Percentiles rank a stretch among this genome's conserved stretches.
phyloP scores from a whole-genome alignment of 2,329 filamentous ascomycete species.

The Domatiomyces globalis region DNA sequence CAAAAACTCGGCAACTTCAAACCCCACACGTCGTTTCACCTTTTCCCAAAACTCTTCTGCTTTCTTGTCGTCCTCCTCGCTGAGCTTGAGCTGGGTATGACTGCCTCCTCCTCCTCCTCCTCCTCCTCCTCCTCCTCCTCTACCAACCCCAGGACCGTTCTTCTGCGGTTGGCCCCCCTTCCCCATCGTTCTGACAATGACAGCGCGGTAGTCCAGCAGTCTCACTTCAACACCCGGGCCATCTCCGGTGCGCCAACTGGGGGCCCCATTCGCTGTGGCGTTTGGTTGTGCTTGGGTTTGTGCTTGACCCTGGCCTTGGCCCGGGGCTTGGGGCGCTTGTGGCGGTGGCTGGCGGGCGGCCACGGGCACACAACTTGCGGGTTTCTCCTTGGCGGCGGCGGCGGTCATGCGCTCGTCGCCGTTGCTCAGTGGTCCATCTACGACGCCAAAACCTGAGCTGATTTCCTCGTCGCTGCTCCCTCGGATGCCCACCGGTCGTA shows the following conservation, averaged over 20 bases:
- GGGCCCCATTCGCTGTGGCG: not conserved
- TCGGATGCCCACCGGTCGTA: slow-evolving; percentile 26
- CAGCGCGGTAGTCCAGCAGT: slow-evolving; percentile 14
- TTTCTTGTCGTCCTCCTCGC: slow-evolving; percentile 18
- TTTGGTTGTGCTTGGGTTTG: not conserved
- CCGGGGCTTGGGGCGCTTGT: not conserved
- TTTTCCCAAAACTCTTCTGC: slow-evolving; percentile 44
- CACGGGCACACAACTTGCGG: not conserved
- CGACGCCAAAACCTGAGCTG: not conserved
- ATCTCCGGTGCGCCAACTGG: not conserved
- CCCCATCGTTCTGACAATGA: slow-evolving; percentile 14
- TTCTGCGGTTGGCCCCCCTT: slow-evolving; percentile 2
- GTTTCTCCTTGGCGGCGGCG: not conserved
- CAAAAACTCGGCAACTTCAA: slow-evolving; percentile 69
- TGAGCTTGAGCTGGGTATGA: not conserved
- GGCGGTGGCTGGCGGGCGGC: not conserved
- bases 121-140: slow-evolving; percentile 17
- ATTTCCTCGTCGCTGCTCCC: slow-evolving; percentile 24
- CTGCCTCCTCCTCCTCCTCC: slow-evolving; percentile 6
- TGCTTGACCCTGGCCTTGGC: not conserved
- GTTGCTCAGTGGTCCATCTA: slow-evolving; percentile 29
- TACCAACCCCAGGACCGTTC: slow-evolving; percentile 33
- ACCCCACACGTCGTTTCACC: slow-evolving; percentile 59
- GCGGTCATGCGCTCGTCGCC: not conserved
- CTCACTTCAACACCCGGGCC: slow-evolving; percentile 16